Evolutionary conservation across 1,284 basidiomycete genomes (phyloP).

Genomic region (Tylopilus sp.): DNA sequence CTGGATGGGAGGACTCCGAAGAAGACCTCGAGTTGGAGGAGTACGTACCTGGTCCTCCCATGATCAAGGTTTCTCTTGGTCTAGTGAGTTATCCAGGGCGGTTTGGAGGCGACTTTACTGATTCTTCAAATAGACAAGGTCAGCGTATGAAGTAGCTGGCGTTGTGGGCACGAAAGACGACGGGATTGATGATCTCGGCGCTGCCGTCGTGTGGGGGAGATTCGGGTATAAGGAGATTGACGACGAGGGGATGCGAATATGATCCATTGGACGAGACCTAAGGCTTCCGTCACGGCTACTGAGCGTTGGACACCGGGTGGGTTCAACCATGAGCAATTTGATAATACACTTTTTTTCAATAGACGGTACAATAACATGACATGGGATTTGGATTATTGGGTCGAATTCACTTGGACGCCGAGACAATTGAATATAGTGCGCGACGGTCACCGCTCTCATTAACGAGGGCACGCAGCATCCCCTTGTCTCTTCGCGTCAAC

Average conservation of each 20-base stretch:
- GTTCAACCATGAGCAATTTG: not conserved
- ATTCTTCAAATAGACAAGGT: slow-evolving; percentile 41
- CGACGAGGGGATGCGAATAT: slow-evolving; percentile 41
- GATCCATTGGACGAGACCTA: not conserved
- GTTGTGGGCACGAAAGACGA: slow-evolving; percentile 55
- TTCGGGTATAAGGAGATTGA: slow-evolving; percentile 39
- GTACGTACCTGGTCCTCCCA: slow-evolving; percentile 62
- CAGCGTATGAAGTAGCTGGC: slow-evolving; percentile 54
- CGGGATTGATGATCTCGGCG: slow-evolving; percentile 60
- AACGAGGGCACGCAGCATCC: too few relatives aligned
- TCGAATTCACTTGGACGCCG: too few relatives aligned
- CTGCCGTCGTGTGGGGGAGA: slow-evolving; percentile 53
- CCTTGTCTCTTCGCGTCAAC: too few relatives aligned
- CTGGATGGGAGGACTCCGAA: slow-evolving; percentile 23
- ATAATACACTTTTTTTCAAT: not conserved
- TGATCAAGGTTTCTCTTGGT: slow-evolving; percentile 74
- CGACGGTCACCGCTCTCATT: too few relatives aligned
- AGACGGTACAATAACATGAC: not conserved
- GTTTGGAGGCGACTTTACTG: not conserved
- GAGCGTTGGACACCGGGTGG: not conserved
- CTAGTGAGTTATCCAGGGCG: slow-evolving; percentile 38
- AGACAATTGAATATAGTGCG: too few relatives aligned
- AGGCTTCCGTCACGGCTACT: not conserved
- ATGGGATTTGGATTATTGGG: too few relatives aligned
- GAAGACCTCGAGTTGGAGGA: slow-evolving; percentile 56